These are phyloP conservation scores for Fusarium denticulatum DNA, from an alignment of 2,329 filamentous ascomycete species.

Conservation along the genomic window DNA sequence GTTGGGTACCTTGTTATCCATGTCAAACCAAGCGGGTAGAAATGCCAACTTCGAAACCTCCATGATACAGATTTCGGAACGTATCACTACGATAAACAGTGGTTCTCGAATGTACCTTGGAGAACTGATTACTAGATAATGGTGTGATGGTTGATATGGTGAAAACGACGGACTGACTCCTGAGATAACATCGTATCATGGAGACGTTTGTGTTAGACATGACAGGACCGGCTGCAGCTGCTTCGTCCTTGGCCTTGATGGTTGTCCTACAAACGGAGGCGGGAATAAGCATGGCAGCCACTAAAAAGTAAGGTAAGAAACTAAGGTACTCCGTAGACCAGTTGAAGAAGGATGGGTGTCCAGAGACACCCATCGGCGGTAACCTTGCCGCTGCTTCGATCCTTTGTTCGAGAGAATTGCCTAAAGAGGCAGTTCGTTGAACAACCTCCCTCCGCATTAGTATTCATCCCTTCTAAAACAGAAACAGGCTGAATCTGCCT, in stretches of 20 bases:
- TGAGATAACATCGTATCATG: conserved; percentile 30
- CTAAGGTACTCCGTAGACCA: background rate
- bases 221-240: background rate
- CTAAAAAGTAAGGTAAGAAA: background rate
- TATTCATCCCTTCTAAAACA: background rate
- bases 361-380: background rate
- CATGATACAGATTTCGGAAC: conserved; percentile 1
- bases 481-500: background rate
- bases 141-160: background rate
- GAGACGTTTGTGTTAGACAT: background rate
- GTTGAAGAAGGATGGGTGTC: background rate
- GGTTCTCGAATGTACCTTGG: background rate
- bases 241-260: background rate
- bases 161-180: background rate
- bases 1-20: conserved; percentile 1
- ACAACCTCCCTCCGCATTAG: background rate
- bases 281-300: conserved; percentile 4
- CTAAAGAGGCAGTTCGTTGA: conserved; percentile 25
- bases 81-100: background rate
- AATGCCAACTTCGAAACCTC: background rate
- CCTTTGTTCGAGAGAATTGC: conserved; percentile 25
- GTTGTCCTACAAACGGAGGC: background rate
- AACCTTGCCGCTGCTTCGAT: conserved; percentile 10
- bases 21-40: background rate
- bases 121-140: background rate